phyloP scores from a whole-genome alignment of 192 early-diverging fungal genomes.

The Entomortierella lignicola region DNA sequence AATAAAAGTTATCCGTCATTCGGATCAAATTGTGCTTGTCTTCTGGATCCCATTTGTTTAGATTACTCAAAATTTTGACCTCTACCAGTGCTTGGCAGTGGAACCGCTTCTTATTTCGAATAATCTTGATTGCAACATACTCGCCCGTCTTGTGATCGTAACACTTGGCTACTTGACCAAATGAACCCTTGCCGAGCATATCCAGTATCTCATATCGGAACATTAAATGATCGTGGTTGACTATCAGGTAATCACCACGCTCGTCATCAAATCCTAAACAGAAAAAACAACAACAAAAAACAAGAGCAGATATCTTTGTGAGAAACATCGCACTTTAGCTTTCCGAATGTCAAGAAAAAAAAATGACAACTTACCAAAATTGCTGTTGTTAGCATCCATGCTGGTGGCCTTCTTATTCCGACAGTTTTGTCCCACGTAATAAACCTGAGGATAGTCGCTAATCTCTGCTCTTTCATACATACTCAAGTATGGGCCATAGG shows the following conservation, averaged over 20 bases:
- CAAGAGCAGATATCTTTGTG: background rate
- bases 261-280: slow-evolving; percentile 81
- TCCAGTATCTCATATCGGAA: slow-evolving; percentile 96
- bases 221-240: slow-evolving; percentile 88
- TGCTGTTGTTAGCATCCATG: slow-evolving; percentile 66
- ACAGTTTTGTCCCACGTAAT: slow-evolving; percentile 87
- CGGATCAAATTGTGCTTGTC: slow-evolving; percentile 85
- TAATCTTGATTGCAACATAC: slow-evolving; percentile 93
- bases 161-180: slow-evolving; percentile 95
- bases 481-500: slow-evolving; percentile 78
- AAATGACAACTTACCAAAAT: slow-evolving; percentile 61
- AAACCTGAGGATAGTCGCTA: slow-evolving; percentile 84
- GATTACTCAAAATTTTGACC: slow-evolving; percentile 88
- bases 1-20: slow-evolving; percentile 92
- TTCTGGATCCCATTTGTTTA: slow-evolving; percentile 86
- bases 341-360: background rate
- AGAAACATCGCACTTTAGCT: background rate
- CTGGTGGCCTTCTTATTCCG: slow-evolving; percentile 62
- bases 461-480: slow-evolving; percentile 92
- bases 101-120: slow-evolving; percentile 95
- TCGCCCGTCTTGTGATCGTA: slow-evolving; percentile 92
- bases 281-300: background rate
- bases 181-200: slow-evolving; percentile 88
- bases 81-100: slow-evolving; percentile 95
- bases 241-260: slow-evolving; percentile 92